A percentile compares a stretch with the other conserved stretches of the same genome.
phyloP scores from a whole-genome alignment of 805 yeast species.

The Candida caryicola region DNA sequence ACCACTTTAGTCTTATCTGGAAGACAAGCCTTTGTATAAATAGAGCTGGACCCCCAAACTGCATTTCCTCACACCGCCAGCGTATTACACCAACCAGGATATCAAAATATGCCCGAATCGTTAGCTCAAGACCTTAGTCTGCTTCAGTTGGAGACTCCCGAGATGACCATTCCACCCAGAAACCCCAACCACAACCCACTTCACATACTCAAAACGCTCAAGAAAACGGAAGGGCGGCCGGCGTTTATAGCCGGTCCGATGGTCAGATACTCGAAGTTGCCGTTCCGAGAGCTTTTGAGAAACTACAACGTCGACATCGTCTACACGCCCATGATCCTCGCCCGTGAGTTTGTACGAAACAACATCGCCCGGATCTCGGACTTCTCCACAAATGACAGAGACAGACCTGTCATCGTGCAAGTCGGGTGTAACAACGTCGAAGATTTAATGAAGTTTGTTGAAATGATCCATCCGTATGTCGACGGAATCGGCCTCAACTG shows the following conservation, averaged over 20 bases:
- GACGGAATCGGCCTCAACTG: constrained; percentile 95
- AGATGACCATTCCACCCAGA: too few relatives aligned
- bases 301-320: constrained; percentile 77
- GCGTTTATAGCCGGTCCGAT: constrained; percentile 73
- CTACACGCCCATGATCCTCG: constrained; percentile 94
- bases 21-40: too few relatives aligned
- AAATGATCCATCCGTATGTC: constrained; percentile 84
- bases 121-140: too few relatives aligned
- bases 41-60: too few relatives aligned
- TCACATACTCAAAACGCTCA: constrained; percentile 27
- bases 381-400: constrained; percentile 73
- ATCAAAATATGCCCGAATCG: too few relatives aligned
- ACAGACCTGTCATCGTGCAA: constrained; percentile 77
- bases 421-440: constrained; percentile 84
- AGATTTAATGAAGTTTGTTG: constrained; percentile 79
- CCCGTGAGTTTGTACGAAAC: constrained; percentile 90
- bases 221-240: constrained; percentile 27
- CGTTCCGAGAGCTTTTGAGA: constrained; percentile 76
- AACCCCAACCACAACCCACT: constrained; percentile 32
- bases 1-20: too few relatives aligned
- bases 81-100: too few relatives aligned
- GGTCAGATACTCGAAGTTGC: constrained; percentile 94
- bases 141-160: too few relatives aligned
- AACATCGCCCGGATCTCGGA: constrained; percentile 77
- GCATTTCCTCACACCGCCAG: too few relatives aligned